Base-by-base conservation (phyloP, 1,284 basidiomycete species). In the Fomitopsis palustris region DNA sequence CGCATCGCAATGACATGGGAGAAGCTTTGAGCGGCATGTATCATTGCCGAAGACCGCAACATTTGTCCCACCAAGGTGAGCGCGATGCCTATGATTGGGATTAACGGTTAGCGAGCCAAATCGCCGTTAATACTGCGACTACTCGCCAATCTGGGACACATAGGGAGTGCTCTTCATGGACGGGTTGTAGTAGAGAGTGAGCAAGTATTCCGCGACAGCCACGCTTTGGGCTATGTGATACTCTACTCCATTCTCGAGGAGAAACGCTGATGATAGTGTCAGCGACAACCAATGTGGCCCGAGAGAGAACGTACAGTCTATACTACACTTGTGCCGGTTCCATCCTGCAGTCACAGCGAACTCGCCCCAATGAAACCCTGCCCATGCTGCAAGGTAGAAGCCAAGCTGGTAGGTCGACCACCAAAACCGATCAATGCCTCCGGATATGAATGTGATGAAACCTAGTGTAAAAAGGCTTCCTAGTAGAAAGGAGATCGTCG, bases 321-420 rank as follows among this genome's bases (percentile, higher is more conserved):
- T 86, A 61, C 87, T 94, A 67, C 96, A 91, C 72, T 96, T 96
- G 56, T 92, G 89, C 41, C 90, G 77, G 73, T 99, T 99, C 91
- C 93, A 99, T 19, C 92, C 92, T 1, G 96, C 95, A 4, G 97
- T 98, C 7, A 96, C 94, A 55, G 89, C 89, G 71, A 96, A 99
- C 73, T 99, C 97, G 39, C 85, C 86, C 84, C 95, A 90, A 70
- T 99, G 97, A 71, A 99, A 99, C 37, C 81, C 75, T 1, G 90
- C 81, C 90, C 92, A 93, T 1, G 88, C 81, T 27, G 88, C 85
- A 41, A 91, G 64, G 72, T 95, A 98, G 72, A 93, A 86, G 0
- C 90, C 92, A 1, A 96, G 78, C 70, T 91, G 90, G 54, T 86
- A 85, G 21, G 86, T 89, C 0, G 83, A 74, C 85, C 90, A 92